Percentiles rank a stretch among this genome's conserved stretches.
phyloP scores from a whole-genome alignment of 2,329 filamentous ascomycete genomes.

The Monosporascus cannonballus region DNA sequence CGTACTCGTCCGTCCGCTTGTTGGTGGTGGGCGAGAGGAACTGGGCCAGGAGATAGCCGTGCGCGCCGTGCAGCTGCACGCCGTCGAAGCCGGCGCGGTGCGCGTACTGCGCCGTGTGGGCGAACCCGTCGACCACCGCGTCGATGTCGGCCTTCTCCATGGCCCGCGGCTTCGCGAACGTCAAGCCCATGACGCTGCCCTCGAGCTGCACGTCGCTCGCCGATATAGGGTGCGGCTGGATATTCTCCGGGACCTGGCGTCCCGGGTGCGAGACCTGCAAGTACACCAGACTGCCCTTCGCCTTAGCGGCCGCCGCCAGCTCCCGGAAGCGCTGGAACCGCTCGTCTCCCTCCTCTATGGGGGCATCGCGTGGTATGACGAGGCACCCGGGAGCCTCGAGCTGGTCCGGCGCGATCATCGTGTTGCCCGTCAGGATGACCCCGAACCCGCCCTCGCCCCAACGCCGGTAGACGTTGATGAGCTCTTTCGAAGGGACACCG shows the following conservation, averaged over 20 bases:
- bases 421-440: slow-evolving; percentile 52
- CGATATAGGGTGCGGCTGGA: slow-evolving; percentile 32
- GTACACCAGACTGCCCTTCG: slow-evolving; percentile 48
- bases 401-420: slow-evolving; percentile 53
- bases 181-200: slow-evolving; percentile 37
- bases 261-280: slow-evolving; percentile 59
- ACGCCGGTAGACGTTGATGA: slow-evolving; percentile 44
- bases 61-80: slow-evolving; percentile 41
- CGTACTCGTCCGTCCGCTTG: slow-evolving; percentile 48
- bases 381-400: slow-evolving; percentile 48
- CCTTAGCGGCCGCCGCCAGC: slow-evolving; percentile 43
- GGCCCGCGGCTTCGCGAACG: slow-evolving; percentile 33
- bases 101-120: slow-evolving; percentile 15
- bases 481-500: slow-evolving; percentile 16
- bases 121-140: slow-evolving; percentile 12
- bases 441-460: slow-evolving; percentile 51
- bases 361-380: slow-evolving; percentile 47
- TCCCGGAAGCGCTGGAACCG: slow-evolving; percentile 49
- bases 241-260: slow-evolving; percentile 36
- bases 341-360: slow-evolving; percentile 35
- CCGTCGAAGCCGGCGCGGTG: slow-evolving; percentile 27
- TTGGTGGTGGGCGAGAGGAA: slow-evolving; percentile 49
- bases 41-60: slow-evolving; percentile 53
- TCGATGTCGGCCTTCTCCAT: slow-evolving; percentile 13
- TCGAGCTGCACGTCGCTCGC: slow-evolving; percentile 33